Evolutionary conservation across 208 protist species (phyloP), one percentile per base, ranked within the genome.

Genomic region (Trypanosoma mega): DNA sequence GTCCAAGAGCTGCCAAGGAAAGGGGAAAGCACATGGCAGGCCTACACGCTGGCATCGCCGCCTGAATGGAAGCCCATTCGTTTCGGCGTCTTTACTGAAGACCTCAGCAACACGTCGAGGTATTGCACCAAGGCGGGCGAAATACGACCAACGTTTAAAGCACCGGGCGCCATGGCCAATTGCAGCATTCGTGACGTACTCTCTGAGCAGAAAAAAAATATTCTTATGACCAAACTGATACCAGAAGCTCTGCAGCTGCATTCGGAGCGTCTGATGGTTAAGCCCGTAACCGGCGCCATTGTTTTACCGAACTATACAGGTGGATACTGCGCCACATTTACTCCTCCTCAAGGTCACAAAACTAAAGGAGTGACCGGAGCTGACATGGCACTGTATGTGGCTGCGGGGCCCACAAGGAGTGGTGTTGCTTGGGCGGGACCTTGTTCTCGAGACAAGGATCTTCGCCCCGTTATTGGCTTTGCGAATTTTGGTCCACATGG

Each of bases 351-450:
- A 24, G 52, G 45, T 4, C 77, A 90, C 68, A 0, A 47, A 16
- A 88, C 72, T 7, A 29, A 4, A 0, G 82, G 78, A n/a, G 62
- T 91, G 5, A 39, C 30, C 18, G 64, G 72, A 39, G 44, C 41
- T 30, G 83, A 93, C 65, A 84, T 84, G 53, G 50, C 87, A 12
- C 5, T 93, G 7, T 91, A 90, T 64, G 69, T 87, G 9, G 18
- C 76, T 5, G 69, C 87, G 2, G 81, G 55, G 9, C 80, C 80
- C 14, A 77, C 63, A 0, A 14, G n/a, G 3, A 16, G 20, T 47
- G 44, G 23, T 8, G 14, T 70, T 16, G 81, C 83, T 53, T 94
- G 87, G 87, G 80, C 83, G 14, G 51, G 18, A 3, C 44, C 68
- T 7, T 94, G 87, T 52, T 20, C 57, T 1, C 48, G 51, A 34